Base-by-base conservation (phyloP, 352 stramenopile genomes). In the Elongisporangium undulatum region DNA sequence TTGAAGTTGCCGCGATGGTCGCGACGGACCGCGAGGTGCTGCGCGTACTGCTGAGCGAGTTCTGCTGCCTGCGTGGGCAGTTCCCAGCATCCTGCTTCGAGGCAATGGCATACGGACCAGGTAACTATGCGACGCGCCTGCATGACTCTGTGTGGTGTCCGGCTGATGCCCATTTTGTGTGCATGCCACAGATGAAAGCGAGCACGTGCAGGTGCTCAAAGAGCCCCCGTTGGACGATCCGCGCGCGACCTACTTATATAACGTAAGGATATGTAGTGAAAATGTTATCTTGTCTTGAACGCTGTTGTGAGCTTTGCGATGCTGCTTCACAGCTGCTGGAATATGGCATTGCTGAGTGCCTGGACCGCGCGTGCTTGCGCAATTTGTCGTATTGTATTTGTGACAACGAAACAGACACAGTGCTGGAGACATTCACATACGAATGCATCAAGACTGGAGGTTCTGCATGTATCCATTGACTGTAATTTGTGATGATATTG, bases 281-380 rank as follows among this genome's bases (percentile, higher is more conserved):
- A 10, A n/a, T 10, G 16, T 22, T 5, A 26, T 26, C 23, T 26
- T 26, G 2, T 26, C 23, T 26, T 26, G 23, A 26, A 2, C 23
- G 23, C 23, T 26, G 23, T 26, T 26, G 5, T 26, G 23, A 26
- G 12, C 1, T 13, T 39, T 22, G 10, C 5, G 19, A 17, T 45
- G 39, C 4, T 49, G 29, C 16, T 39, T 49, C 26, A 2, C 19
- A 67, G 67, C 26, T 69, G 34, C 17, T 73, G n/a, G 62, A 69
- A 38, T 67, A 56, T 48, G 66, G 66, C 23, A 62, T 73, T 0
- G 62, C 62, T 19, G 66, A 73, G 53, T 69, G 66, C 49, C 34
- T 73, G 15, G 66, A 73, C 19, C 58, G 66, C 16, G 9, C 49
- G 13, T 73, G 66, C 17, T 34, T 73, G 3, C 50, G 55, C 16